Conservation (phyloP, 306 rosid species). For the Sphenostylis stenocarpa region DNA sequence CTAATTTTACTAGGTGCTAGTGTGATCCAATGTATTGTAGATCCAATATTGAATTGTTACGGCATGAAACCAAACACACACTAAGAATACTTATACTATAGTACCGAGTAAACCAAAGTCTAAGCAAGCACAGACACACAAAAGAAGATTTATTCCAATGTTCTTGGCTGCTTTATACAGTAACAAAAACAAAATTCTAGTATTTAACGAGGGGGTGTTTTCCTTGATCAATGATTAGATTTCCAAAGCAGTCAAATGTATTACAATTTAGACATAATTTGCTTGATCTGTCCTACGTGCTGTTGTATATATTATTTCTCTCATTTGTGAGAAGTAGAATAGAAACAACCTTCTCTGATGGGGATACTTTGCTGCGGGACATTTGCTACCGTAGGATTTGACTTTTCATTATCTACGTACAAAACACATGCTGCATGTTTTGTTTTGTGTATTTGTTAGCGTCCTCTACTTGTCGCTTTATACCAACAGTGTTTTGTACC, state of each 20-base stretch:
- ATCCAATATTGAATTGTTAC: too few relatives aligned
- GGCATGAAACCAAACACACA: too few relatives aligned
- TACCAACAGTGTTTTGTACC: slow-evolving; percentile 18
- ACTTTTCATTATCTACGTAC: slow-evolving; percentile 22
- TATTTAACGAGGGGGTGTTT: background rate
- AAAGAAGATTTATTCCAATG: background rate
- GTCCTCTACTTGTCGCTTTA: slow-evolving; percentile 25
- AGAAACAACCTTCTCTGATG: slow-evolving; percentile 31
- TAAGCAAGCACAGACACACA: background rate
- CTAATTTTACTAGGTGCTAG: too few relatives aligned
- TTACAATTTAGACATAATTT: background rate
- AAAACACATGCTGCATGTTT: slow-evolving; percentile 37
- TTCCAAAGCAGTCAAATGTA: background rate
- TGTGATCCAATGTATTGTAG: too few relatives aligned
- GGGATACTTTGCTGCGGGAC: slow-evolving; percentile 5
- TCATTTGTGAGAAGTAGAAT: slow-evolving; percentile 16
- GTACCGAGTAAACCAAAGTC: background rate
- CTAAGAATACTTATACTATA: background rate
- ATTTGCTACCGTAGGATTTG: slow-evolving; percentile 33
- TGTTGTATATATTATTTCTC: slow-evolving; percentile 25
- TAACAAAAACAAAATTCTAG: background rate
- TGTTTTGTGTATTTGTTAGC: slow-evolving; percentile 35
- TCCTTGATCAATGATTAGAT: background rate
- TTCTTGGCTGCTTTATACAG: background rate
- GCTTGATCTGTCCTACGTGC: background rate